These are phyloP conservation scores for Mediolabrus comicus DNA, from an alignment of 108 stramenopile genomes.

Conservation along the genomic window DNA sequence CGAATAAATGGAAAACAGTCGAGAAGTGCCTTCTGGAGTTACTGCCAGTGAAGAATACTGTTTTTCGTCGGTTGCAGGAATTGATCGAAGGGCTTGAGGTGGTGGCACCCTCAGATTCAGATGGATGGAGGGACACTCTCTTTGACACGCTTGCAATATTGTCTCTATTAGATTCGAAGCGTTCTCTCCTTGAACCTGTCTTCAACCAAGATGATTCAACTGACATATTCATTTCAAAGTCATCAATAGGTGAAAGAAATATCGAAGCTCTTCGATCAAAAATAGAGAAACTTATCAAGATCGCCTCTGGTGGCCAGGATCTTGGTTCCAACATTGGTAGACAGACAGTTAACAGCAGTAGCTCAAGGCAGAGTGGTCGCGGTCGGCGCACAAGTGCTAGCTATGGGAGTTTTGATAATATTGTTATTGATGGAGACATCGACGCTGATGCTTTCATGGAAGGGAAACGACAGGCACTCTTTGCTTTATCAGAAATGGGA, in stretches of 20 bases:
- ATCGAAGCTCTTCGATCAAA: slow-evolving; percentile 55
- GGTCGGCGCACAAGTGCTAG: neutral
- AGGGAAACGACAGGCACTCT: slow-evolving; percentile 47
- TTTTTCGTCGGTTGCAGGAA: slow-evolving; percentile 64
- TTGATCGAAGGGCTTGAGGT: slow-evolving; percentile 46
- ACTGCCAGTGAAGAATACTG: slow-evolving; percentile 70
- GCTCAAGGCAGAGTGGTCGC: neutral
- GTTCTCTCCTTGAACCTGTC: slow-evolving; percentile 66
- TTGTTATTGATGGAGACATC: slow-evolving; percentile 14
- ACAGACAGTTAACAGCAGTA: slow-evolving; percentile 22
- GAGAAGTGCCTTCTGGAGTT: slow-evolving; percentile 67
- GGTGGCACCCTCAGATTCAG: slow-evolving; percentile 10
- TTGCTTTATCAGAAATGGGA: slow-evolving; percentile 68
- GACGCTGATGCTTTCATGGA: slow-evolving; percentile 28
- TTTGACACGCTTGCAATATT: slow-evolving; percentile 39
- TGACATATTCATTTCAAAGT: slow-evolving; percentile 61
- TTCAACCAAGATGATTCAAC: slow-evolving; percentile 81
- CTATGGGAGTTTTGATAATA: slow-evolving; percentile 8
- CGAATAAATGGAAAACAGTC: slow-evolving; percentile 29
- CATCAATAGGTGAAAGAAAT: slow-evolving; percentile 61
- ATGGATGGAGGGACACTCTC: slow-evolving; percentile 43
- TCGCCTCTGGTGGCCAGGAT: slow-evolving; percentile 43
- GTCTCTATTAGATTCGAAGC: slow-evolving; percentile 54
- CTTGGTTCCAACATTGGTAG: slow-evolving; percentile 22
- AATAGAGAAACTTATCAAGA: slow-evolving; percentile 43